Evolutionary conservation across 2,329 filamentous ascomycete genomes (phyloP), one percentile per base, ranked within the genome.

Genomic region (Albophoma yamanashiensis): DNA sequence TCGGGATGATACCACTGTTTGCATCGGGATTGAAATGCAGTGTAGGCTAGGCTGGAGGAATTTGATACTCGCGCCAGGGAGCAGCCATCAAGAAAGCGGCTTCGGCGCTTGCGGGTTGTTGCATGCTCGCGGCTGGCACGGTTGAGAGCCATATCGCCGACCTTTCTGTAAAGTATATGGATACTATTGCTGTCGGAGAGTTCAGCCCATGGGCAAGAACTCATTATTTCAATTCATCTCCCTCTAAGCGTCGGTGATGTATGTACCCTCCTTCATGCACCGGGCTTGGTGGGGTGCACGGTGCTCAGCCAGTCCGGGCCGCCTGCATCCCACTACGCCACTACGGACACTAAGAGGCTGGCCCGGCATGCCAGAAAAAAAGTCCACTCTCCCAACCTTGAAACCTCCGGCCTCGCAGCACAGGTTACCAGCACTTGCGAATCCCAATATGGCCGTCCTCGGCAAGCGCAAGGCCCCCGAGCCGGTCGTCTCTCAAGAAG

Each of bases 401-500:
- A 45, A 31, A 43, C 45, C 22, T 27, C 45, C 22, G n/a, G 15
- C 47, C 27, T 53, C 36, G n/a, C 55, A 25, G 20, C 55, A 56
- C 38, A 56, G 4, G 17, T 55, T 20, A 55, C 50, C 50, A 36
- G 7, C 9, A 5, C 4, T 34, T 25, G 50, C 50, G 20, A 20
- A 22, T 14, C 22, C 11, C 31, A 38, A 14, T 3, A 82, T 81
- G 79, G 67, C 75, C 40, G 71, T 75, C 47, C 69, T 81, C 27
- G 78, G 80, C 45, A 83, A 83, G 67, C 77, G 80, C 62, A 83
- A 82, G 65, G 69, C 73, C 34, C 62, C 68, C 15, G 67, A 66
- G 40, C 66, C 69, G 4, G 61, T 67, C 2, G 59, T 71, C 31
- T 74, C 71, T 1, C 71, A 76, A 47, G 77, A 83, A 64, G 81